A percentile compares a stretch with the other conserved stretches of the same genome.
Evolutionary conservation across 2,329 filamentous ascomycete genomes (phyloP).

Genomic region (Ophiostoma populinum): DNA sequence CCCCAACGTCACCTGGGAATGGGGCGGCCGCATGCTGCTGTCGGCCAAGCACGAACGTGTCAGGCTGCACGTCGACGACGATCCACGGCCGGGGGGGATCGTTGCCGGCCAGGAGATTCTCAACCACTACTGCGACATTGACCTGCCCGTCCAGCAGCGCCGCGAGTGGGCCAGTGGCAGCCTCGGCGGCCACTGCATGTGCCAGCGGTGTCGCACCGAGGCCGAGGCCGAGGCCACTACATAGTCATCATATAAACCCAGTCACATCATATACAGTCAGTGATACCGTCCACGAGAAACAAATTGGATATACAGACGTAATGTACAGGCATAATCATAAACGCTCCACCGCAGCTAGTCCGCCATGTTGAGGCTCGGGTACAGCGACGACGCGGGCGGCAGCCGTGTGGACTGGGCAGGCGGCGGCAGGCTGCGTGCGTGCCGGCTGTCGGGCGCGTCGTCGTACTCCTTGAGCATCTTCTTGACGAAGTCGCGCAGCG

Average conservation of each 20-base stretch:
- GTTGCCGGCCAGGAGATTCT: conserved; percentile 68
- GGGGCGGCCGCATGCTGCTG: conserved; percentile 63
- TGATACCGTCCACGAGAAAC: neutral
- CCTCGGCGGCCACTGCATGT: conserved; percentile 78
- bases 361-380: conserved; percentile 11
- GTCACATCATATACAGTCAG: neutral
- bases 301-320: too few relatives aligned
- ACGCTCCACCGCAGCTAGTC: neutral
- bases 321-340: neutral
- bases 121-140: conserved; percentile 87
- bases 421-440: too few relatives aligned
- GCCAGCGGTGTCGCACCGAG: conserved; percentile 64
- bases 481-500: conserved; percentile 38
- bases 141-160: conserved; percentile 58
- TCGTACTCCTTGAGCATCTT: conserved; percentile 41
- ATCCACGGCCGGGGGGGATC: conserved; percentile 36
- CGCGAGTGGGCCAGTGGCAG: conserved; percentile 81
- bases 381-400: conserved; percentile 7
- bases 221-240: conserved; percentile 20
- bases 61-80: conserved; percentile 17
- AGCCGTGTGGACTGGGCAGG: conserved; percentile 13
- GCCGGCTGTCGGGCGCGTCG: conserved; percentile 14
- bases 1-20: conserved; percentile 90
- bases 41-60: conserved; percentile 42
- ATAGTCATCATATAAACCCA: neutral